Conservation (phyloP, 2,329 filamentous ascomycete genomes). For the Lasiodiplodia hormozganensis region DNA sequence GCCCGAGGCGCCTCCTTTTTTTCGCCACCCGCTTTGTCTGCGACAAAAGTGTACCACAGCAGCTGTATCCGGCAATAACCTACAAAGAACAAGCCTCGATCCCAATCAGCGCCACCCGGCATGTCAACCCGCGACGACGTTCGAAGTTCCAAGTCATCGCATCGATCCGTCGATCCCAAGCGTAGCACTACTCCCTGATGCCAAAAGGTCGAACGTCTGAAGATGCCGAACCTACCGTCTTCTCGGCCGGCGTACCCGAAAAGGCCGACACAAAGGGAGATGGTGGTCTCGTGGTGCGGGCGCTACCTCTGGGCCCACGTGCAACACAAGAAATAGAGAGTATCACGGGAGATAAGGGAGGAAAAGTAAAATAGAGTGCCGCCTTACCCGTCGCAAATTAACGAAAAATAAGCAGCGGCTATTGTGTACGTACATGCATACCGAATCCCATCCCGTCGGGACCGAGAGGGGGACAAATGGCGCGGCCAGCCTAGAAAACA, state of each 20-base stretch:
- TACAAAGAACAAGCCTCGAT: neutral
- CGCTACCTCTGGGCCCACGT: neutral
- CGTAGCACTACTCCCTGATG: neutral
- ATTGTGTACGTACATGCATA: too few species aligned
- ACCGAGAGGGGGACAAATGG: too few species aligned
- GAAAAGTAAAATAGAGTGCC: neutral
- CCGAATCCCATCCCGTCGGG: too few species aligned
- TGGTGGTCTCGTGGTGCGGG: neutral
- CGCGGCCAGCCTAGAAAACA: too few species aligned
- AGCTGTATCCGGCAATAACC: neutral
- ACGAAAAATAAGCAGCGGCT: too few species aligned
- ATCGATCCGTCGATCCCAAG: neutral
- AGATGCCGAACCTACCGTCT: conserved; percentile 1
- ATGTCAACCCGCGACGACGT: neutral
- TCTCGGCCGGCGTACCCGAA: neutral
- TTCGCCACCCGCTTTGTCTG: neutral
- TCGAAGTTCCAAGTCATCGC: neutral
- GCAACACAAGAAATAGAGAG: neutral
- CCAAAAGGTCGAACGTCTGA: conserved; percentile 20
- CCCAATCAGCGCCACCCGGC: neutral
- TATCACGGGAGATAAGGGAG: neutral
- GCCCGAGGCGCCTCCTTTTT: neutral
- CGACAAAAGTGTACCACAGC: neutral
- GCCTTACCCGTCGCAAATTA: conserved; percentile 3
- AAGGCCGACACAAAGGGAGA: neutral